Conservation (phyloP, 2,329 filamentous ascomycete genomes). For the Boeremia exigua region DNA sequence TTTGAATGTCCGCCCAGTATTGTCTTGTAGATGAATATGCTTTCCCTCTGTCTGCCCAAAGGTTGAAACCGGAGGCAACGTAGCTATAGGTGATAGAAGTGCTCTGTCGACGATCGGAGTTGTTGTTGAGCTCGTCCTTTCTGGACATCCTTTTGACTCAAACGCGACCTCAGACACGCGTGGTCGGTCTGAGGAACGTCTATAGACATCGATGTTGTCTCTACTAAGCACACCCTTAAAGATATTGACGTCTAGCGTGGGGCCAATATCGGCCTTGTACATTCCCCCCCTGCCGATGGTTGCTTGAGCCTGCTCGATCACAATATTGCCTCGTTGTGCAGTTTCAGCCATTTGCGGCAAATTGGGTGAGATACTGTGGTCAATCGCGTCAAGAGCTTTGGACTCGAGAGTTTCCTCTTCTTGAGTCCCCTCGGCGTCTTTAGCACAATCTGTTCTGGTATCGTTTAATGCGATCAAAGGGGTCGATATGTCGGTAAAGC, state of each 20-base stretch:
- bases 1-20: neutral
- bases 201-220: no score
- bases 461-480: neutral
- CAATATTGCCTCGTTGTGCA: neutral
- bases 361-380: neutral
- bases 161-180: no score
- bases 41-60: no score
- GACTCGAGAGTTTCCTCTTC: conserved; percentile 4
- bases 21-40: no score
- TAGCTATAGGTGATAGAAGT: no score
- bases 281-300: neutral
- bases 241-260: neutral
- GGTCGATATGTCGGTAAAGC: neutral
- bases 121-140: no score
- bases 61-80: no score
- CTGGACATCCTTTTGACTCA: no score
- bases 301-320: neutral
- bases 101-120: no score
- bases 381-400: neutral
- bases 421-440: neutral
- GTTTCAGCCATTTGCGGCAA: neutral
- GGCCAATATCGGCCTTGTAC: neutral
- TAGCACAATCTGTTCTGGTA: no score
- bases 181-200: no score
- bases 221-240: neutral